Percentiles rank a stretch among this genome's conserved stretches.
Conservation (phyloP, 345 rosid genomes). For the Eucalyptus marginata region DNA sequence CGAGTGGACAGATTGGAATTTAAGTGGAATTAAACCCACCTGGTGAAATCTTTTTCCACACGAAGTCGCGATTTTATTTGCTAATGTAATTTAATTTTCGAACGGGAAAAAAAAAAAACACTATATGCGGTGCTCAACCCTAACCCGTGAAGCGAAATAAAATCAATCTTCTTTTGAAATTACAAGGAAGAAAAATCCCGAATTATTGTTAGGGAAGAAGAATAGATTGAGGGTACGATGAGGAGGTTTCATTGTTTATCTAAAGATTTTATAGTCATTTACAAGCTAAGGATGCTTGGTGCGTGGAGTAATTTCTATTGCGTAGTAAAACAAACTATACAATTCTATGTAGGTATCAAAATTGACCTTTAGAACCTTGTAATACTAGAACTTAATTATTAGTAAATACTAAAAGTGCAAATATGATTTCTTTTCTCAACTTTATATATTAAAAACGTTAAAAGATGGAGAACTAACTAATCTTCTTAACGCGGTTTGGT, state of each 20-base stretch:
- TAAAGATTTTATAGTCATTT: neutral
- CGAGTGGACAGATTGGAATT: neutral
- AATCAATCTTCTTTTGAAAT: neutral
- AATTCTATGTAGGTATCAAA: neutral
- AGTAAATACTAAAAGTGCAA: neutral
- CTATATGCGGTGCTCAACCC: neutral
- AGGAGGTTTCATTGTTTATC: neutral
- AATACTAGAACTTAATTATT: neutral
- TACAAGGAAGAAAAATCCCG: neutral
- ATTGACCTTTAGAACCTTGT: neutral
- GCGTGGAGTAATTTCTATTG: neutral
- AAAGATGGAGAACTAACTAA: neutral
- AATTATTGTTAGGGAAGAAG: neutral
- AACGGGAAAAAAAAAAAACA: neutral
- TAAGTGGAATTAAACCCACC: neutral
- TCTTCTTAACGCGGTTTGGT: constrained; percentile 22
- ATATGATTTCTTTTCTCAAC: neutral
- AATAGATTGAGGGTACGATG: neutral
- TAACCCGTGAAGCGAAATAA: neutral
- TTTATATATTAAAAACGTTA: neutral
- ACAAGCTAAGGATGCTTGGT: neutral
- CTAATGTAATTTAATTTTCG: neutral
- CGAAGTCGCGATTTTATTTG: neutral
- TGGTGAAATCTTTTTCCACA: neutral
- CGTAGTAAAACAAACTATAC: neutral